Conservation (phyloP, 164 flowering plant genomes). For the Umbellularia californica region DNA sequence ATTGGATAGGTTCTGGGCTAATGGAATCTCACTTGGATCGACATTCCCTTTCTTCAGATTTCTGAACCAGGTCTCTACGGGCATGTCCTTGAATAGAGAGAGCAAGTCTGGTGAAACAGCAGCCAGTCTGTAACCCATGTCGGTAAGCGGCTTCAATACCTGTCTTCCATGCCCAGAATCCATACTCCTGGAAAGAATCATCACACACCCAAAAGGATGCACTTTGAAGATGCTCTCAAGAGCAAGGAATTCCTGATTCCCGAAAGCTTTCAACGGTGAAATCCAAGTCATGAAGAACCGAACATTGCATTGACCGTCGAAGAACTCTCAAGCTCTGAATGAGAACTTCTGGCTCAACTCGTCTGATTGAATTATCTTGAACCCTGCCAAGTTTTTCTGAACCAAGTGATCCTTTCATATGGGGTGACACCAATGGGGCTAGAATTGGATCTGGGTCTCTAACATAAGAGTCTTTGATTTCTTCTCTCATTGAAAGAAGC, state of each 20-base stretch:
- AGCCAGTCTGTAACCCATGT: conserved; percentile 35
- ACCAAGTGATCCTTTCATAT: conserved; percentile 25
- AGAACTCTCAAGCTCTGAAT: conserved; percentile 22
- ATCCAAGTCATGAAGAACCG: conserved; percentile 91
- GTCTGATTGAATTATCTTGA: conserved; percentile 28
- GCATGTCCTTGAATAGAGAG: conserved; percentile 50
- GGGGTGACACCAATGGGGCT: conserved; percentile 15
- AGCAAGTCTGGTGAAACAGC: conserved; percentile 58
- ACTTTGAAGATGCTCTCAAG: conserved; percentile 62
- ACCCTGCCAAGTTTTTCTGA: conserved; percentile 17
- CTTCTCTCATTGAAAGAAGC: conserved; percentile 13
- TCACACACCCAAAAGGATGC: conserved; percentile 64
- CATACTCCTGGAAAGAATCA: conserved; percentile 57
- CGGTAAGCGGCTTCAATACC: conserved; percentile 44
- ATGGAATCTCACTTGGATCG: conserved; percentile 43
- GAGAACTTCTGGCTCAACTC: conserved; percentile 17
- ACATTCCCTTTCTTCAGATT: conserved; percentile 35
- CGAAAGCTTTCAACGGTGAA: conserved; percentile 40
- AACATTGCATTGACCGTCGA: conserved; percentile 31
- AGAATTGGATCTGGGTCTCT: conserved; percentile 7
- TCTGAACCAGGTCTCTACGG: conserved; percentile 61
- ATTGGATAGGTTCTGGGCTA: conserved; percentile 47
- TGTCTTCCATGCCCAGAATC: conserved; percentile 43
- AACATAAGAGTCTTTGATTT: background rate
- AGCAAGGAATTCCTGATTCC: conserved; percentile 46